Evolutionary conservation across 768 basidiomycete genomes (phyloP).

Genomic region (Boletus tylopilopsis): DNA sequence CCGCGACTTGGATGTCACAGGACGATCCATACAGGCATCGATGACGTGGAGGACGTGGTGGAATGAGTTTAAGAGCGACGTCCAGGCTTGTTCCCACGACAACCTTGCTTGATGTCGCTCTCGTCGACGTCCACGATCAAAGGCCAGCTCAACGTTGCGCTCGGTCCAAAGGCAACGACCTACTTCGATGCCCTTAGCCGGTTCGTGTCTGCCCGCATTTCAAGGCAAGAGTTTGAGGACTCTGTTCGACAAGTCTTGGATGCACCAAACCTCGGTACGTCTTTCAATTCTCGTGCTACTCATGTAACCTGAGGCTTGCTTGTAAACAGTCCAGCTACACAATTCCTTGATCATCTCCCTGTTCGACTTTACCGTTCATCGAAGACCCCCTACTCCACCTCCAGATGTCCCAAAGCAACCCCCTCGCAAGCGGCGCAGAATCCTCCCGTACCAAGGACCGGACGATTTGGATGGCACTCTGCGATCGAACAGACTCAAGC

Average conservation of each 20-base stretch:
- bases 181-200: slow-evolving; percentile 66
- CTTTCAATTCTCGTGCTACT: background rate
- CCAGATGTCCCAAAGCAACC: slow-evolving; percentile 58
- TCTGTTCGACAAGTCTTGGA: slow-evolving; percentile 59
- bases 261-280: slow-evolving; percentile 48
- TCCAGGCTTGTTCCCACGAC: slow-evolving; percentile 14
- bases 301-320: slow-evolving; percentile 7
- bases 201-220: slow-evolving; percentile 65
- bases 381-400: slow-evolving; percentile 63
- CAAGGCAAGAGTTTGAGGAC: slow-evolving; percentile 75
- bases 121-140: slow-evolving; percentile 74
- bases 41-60: slow-evolving; percentile 7
- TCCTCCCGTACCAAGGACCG: slow-evolving; percentile 69
- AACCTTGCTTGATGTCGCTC: slow-evolving; percentile 57
- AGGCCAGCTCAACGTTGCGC: slow-evolving; percentile 54
- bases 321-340: slow-evolving; percentile 78
- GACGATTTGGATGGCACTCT: slow-evolving; percentile 53
- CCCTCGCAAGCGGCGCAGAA: slow-evolving; percentile 64
- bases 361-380: slow-evolving; percentile 73
- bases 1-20: slow-evolving; percentile 64
- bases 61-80: background rate
- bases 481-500: slow-evolving; percentile 62
- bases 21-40: slow-evolving; percentile 43
- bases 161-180: slow-evolving; percentile 54
- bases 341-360: slow-evolving; percentile 82